phyloP scores from a whole-genome alignment of 2,329 filamentous ascomycete species.

The Botryosphaeria dothidea region DNA sequence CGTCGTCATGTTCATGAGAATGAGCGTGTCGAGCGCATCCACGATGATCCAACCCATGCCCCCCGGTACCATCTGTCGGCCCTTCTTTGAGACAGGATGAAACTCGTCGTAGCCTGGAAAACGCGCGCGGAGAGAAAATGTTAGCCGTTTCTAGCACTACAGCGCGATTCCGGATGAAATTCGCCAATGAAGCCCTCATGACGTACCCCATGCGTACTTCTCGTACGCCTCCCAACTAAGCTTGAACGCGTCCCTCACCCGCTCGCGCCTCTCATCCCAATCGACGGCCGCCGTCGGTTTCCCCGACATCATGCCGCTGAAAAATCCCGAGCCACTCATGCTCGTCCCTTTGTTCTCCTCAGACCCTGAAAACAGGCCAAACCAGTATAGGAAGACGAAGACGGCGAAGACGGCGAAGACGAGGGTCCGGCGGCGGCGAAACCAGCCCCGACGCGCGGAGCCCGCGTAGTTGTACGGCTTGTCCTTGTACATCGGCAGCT shows the following conservation, averaged over 20 bases:
- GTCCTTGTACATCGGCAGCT: conserved; percentile 97
- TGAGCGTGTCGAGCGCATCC: conserved; percentile 92
- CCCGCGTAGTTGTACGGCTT: conserved; percentile 79
- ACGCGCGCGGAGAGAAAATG: conserved; percentile 19
- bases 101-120: conserved; percentile 72
- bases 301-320: conserved; percentile 5
- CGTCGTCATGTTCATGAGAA: conserved; percentile 94
- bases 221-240: conserved; percentile 93
- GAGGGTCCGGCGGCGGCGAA: conserved; percentile 64
- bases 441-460: conserved; percentile 58
- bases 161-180: neutral
- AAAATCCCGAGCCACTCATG: neutral
- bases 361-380: conserved; percentile 31
- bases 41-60: conserved; percentile 98
- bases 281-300: conserved; percentile 48
- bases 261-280: conserved; percentile 76
- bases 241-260: conserved; percentile 85
- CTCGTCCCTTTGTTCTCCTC: neutral
- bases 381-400: conserved; percentile 67
- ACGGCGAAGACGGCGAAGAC: conserved; percentile 55
- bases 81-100: conserved; percentile 76
- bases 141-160: neutral
- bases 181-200: neutral
- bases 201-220: conserved; percentile 88
- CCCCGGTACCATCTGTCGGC: conserved; percentile 78